These are phyloP conservation scores for Lichtheimia corymbifera DNA, from an alignment of 371 early-diverging fungal species.

Conservation along the genomic window DNA sequence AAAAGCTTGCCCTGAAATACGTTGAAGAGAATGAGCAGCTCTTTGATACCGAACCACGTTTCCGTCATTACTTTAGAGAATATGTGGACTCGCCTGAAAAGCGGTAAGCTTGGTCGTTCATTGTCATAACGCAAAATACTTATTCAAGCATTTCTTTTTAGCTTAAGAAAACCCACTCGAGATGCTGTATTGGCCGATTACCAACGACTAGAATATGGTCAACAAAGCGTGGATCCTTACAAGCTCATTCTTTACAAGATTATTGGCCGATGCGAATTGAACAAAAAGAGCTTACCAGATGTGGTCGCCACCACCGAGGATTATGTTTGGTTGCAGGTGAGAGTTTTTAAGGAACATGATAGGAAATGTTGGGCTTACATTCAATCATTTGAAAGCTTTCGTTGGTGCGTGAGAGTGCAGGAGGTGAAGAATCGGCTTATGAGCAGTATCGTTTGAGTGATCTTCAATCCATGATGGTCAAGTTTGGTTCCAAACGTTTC, in stretches of 20 bases:
- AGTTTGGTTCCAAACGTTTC: slow-evolving; percentile 72
- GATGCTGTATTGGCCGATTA: slow-evolving; percentile 59
- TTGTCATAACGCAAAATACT: not conserved
- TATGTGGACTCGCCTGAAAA: slow-evolving; percentile 55
- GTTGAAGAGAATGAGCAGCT: slow-evolving; percentile 54
- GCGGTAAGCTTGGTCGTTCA: slow-evolving; percentile 10
- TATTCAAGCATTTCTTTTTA: not conserved
- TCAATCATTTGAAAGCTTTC: slow-evolving; percentile 40
- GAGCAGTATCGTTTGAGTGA: slow-evolving; percentile 70
- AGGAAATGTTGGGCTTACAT: not conserved
- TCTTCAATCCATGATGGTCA: slow-evolving; percentile 61
- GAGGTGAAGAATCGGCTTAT: slow-evolving; percentile 42
- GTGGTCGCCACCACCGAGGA: slow-evolving; percentile 78
- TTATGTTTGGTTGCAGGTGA: slow-evolving; percentile 77
- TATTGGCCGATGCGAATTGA: slow-evolving; percentile 84
- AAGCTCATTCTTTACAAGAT: slow-evolving; percentile 86
- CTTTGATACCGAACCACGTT: slow-evolving; percentile 57
- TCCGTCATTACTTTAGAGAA: slow-evolving; percentile 66
- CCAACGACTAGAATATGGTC: slow-evolving; percentile 51
- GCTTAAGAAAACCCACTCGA: slow-evolving; percentile 30
- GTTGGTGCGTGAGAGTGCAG: slow-evolving; percentile 61
- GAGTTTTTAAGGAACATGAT: not conserved
- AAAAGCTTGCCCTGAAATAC: slow-evolving; percentile 65
- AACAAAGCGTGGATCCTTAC: slow-evolving; percentile 73
- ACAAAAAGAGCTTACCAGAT: slow-evolving; percentile 61